Percentiles rank a stretch among this genome's conserved stretches.
These are phyloP conservation scores for Suillus decipiens DNA, from an alignment of 768 basidiomycete genomes.

Conservation along the genomic window DNA sequence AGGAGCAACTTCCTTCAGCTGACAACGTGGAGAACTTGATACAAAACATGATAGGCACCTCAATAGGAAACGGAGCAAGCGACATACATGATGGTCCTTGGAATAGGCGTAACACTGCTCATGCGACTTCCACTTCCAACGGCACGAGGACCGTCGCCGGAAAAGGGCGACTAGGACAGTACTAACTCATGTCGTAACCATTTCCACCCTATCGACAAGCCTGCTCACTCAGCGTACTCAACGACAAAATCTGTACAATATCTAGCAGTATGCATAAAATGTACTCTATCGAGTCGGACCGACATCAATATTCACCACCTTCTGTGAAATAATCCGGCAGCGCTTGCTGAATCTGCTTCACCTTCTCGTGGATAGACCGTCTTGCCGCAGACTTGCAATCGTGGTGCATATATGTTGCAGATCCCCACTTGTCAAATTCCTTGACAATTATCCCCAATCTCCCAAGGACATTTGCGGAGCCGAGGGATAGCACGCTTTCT, in stretches of 20 bases:
- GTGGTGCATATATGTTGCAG: slow-evolving; percentile 77
- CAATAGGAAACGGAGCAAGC: slow-evolving; percentile 17
- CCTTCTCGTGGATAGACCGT: slow-evolving; percentile 53
- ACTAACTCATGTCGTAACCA: neutral
- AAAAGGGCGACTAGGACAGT: slow-evolving; percentile 20
- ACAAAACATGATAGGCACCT: slow-evolving; percentile 39
- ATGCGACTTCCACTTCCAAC: slow-evolving; percentile 26
- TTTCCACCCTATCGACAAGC: neutral
- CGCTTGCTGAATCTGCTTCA: slow-evolving; percentile 58
- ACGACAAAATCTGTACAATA: neutral
- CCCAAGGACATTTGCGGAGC: slow-evolving; percentile 67
- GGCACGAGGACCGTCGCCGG: slow-evolving; percentile 26
- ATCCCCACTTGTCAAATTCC: slow-evolving; percentile 72
- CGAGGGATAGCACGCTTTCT: slow-evolving; percentile 59
- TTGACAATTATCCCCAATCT: slow-evolving; percentile 61
- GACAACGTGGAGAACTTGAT: slow-evolving; percentile 42
- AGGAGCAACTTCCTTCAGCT: slow-evolving; percentile 38
- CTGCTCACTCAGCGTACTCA: neutral
- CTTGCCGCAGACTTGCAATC: slow-evolving; percentile 66
- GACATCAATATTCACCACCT: slow-evolving; percentile 33
- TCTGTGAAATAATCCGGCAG: slow-evolving; percentile 63
- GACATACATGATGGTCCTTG: slow-evolving; percentile 33
- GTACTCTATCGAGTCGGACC: neutral
- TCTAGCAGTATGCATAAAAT: neutral
- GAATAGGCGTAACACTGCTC: slow-evolving; percentile 22